These are phyloP conservation scores for Cyclanthera cordifolia DNA, from an alignment of 306 rosid genomes.

Conservation along the genomic window DNA sequence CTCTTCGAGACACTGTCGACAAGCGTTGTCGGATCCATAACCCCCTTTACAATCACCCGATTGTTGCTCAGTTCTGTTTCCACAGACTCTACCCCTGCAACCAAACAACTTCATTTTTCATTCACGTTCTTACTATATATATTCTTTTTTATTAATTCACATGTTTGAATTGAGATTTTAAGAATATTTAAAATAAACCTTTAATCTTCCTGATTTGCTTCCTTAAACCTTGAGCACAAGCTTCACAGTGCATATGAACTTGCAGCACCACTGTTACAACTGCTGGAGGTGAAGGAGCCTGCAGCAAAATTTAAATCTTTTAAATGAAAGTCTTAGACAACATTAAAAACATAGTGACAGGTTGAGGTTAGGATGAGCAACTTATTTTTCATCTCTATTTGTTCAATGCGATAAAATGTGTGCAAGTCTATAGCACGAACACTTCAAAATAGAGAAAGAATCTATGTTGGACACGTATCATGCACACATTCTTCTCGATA, in stretches of 20 bases:
- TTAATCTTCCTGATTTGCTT: slow-evolving; percentile 61
- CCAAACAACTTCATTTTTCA: slow-evolving; percentile 1
- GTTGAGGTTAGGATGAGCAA: neutral
- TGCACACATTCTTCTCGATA: no score
- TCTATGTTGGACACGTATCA: no score
- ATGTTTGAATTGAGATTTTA: no score
- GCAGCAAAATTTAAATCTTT: no score
- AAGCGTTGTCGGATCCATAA: slow-evolving; percentile 47
- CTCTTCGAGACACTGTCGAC: slow-evolving; percentile 58
- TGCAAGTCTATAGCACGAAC: no score
- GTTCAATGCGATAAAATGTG: no score
- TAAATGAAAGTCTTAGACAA: no score
- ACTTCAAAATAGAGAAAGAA: no score
- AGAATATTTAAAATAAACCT: slow-evolving; percentile 51
- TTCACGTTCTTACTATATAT: neutral
- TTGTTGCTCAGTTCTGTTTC: slow-evolving; percentile 54
- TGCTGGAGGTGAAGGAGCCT: slow-evolving; percentile 39
- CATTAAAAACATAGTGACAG: no score
- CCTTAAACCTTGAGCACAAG: slow-evolving; percentile 73
- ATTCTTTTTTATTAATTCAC: no score
- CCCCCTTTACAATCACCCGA: slow-evolving; percentile 63
- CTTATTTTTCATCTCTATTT: no score
- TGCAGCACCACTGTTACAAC: slow-evolving; percentile 46
- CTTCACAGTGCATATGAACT: slow-evolving; percentile 85
- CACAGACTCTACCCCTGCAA: slow-evolving; percentile 89